phyloP scores from a whole-genome alignment of 306 rosid species.

The Cucumis hystrix region DNA sequence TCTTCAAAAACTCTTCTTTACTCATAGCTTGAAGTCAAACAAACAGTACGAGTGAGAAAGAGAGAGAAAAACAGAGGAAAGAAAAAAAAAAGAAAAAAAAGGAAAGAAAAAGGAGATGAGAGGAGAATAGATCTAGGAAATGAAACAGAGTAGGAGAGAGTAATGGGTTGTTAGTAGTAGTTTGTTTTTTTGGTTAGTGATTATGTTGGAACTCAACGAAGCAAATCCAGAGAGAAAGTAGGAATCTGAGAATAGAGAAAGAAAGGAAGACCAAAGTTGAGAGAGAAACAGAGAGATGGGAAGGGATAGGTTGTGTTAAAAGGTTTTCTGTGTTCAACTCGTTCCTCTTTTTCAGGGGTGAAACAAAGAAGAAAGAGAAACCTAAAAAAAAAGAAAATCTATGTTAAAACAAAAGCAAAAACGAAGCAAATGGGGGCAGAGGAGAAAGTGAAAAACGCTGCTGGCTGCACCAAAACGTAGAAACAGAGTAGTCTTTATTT shows the following conservation, averaged over 20 bases:
- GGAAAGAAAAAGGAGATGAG: neutral
- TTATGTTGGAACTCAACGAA: constrained; percentile 16
- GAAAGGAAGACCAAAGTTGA: neutral
- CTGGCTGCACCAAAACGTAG: neutral
- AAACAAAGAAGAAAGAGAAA: neutral
- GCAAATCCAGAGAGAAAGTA: constrained; percentile 14
- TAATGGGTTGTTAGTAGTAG: neutral
- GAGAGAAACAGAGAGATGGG: neutral
- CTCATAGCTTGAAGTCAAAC: constrained; percentile 30
- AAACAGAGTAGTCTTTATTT: constrained; percentile 1
- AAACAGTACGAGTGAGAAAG: neutral
- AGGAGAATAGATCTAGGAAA: constrained; percentile 32
- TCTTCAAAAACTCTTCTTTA: constrained; percentile 80
- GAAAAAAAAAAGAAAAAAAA: neutral
- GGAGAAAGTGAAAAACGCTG: neutral
- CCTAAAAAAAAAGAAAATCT: too few relatives aligned
- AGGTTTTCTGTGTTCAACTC: neutral
- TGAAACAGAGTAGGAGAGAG: constrained; percentile 8
- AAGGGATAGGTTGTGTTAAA: neutral
- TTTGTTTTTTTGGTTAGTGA: neutral
- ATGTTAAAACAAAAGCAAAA: neutral
- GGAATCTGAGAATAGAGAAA: neutral
- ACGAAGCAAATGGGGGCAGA: neutral
- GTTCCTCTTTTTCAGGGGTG: constrained; percentile 5
- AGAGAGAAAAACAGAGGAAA: neutral